A percentile compares a stretch with the other conserved stretches of the same genome.
phyloP scores from a whole-genome alignment of 2,329 filamentous ascomycete species.

The Verticillium tricorpus region DNA sequence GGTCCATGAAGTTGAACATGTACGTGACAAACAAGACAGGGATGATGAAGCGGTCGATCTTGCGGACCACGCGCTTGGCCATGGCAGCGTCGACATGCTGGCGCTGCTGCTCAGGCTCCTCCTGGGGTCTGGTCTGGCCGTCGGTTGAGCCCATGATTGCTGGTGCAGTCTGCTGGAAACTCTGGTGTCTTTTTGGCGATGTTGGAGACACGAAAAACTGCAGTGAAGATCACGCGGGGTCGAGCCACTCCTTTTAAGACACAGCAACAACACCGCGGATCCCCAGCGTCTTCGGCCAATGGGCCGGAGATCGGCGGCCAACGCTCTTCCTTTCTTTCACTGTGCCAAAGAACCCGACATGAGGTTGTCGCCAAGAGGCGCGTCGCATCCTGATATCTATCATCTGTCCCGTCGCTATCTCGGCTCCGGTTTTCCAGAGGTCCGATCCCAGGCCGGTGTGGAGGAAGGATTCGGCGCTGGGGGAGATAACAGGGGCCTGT shows the following conservation, averaged over 20 bases:
- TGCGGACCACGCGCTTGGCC: constrained; percentile 38
- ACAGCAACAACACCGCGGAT: neutral
- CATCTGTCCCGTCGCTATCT: neutral
- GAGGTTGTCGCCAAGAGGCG: neutral
- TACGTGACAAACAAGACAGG: constrained; percentile 54
- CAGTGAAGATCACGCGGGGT: neutral
- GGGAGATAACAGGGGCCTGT: neutral
- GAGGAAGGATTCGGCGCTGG: neutral
- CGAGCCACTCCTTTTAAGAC: neutral
- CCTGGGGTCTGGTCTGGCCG: constrained; percentile 3
- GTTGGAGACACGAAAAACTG: neutral
- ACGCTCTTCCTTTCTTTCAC: neutral
- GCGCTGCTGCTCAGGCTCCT: constrained; percentile 3
- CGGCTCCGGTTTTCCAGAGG: neutral
- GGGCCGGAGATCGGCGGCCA: neutral
- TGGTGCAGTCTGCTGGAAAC: neutral
- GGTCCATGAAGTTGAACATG: constrained; percentile 59
- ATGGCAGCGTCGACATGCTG: constrained; percentile 14
- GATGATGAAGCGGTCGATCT: constrained; percentile 52
- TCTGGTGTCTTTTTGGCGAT: neutral
- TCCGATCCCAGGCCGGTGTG: neutral
- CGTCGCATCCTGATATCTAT: neutral
- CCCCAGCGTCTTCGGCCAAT: neutral
- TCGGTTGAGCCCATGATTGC: constrained; percentile 7
- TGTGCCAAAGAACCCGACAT: neutral